Evolutionary conservation across 805 yeast genomes (phyloP).

Genomic region (Danielia oregonensis): DNA sequence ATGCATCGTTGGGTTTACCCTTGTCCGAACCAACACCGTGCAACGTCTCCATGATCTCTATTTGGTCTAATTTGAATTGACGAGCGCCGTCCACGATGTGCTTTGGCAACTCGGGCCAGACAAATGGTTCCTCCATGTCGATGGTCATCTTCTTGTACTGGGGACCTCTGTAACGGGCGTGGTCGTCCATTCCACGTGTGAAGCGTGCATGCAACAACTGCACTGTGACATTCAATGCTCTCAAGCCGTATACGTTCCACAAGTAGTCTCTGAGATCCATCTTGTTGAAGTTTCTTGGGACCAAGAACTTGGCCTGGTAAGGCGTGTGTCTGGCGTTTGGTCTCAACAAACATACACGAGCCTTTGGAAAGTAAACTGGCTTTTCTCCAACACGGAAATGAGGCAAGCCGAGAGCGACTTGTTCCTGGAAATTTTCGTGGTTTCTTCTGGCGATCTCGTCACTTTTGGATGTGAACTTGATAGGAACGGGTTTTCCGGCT

Average conservation of each 20-base stretch:
- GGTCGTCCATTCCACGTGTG: conserved; percentile 48
- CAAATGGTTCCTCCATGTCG: conserved; percentile 91
- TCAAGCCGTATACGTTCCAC: conserved; percentile 82
- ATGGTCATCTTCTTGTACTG: conserved; percentile 95
- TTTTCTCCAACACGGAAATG: conserved; percentile 82
- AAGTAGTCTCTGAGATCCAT: conserved; percentile 92
- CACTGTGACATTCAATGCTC: conserved; percentile 85
- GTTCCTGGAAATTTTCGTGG: conserved; percentile 40
- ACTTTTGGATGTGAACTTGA: conserved; percentile 31
- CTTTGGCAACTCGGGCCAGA: conserved; percentile 75
- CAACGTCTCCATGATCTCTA: conserved; percentile 49
- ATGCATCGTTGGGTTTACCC: conserved; percentile 64
- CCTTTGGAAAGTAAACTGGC: conserved; percentile 79
- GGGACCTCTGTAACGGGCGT: conserved; percentile 70
- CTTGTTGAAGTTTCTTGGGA: conserved; percentile 90
- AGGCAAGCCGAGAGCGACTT: conserved; percentile 60
- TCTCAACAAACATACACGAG: conserved; percentile 72
- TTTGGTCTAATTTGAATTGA: conserved; percentile 41
- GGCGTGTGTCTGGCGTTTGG: conserved; percentile 98
- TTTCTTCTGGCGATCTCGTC: conserved; percentile 38
- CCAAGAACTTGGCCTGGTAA: conserved; percentile 92
- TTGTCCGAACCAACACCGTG: conserved; percentile 62
- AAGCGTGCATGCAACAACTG: conserved; percentile 75
- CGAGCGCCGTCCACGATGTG: conserved; percentile 28
- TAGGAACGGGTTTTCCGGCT: conserved; percentile 41